Base-by-base conservation (phyloP, 2,329 filamentous ascomycete genomes). In the Claviceps sp. region DNA sequence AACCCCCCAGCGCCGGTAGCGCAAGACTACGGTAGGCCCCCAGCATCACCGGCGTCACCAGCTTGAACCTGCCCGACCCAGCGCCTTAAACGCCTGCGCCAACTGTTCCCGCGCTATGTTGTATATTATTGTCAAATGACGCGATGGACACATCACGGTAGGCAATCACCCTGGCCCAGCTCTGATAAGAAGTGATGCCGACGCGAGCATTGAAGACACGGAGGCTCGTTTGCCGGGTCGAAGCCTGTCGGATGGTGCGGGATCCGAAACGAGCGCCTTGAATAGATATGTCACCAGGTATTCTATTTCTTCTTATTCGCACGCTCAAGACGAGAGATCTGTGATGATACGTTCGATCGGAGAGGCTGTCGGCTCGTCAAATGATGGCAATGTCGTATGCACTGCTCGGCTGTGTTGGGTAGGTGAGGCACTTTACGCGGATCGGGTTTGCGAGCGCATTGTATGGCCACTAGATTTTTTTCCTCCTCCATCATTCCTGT, bases 71-170 rank as follows among this genome's bases (percentile, higher is more conserved):
- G 34, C 64, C 41, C 58, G 62, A 34, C 73, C 74, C 2, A 95
- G 80, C 67, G 90, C 84, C 7, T 75, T 71, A 64, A 87, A 89
- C 0, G 87, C 89, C 62, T 84, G 80, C 34, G 80, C 86, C 89
- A 95, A 95, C 69, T 95, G 90, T 45, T 76, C 73, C 51, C 90
- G 72, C 0, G 90, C 90, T 14, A 95, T 73, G 1, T 74, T 73
- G 1, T 74, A 26, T 7, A 26, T 8, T 80, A 65, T 95, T 95
- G 70, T 95, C 89, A 59, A 94, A 84, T 0, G 89, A 89, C 0
- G 85, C 87, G 58, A 94, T 76, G 30, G 89, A 89, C 52, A 95
- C 89, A 64, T 95, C 90, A 47, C 90, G 89, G 65, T 90, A 96
- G 72, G 95, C 90, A 49, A 91, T 73, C 54, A 95, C 80, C 48